Base-by-base conservation (phyloP, 805 yeast species). In the Ogataea salicorniae region DNA sequence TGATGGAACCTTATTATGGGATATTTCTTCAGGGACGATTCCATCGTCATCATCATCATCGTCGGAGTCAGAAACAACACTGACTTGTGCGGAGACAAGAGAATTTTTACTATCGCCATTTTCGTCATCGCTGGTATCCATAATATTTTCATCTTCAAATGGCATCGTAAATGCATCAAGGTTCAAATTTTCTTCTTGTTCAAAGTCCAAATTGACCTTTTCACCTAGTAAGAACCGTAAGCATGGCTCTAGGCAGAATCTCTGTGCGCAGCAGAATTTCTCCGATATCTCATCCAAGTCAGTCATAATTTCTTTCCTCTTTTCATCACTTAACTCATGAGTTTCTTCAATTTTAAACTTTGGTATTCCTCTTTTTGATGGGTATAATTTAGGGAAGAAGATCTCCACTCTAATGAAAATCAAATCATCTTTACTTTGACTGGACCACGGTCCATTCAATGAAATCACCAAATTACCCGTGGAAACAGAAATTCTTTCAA, bases 401-500 rank as follows among this genome's bases (percentile, higher is more conserved):
- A 88, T 74, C 38, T 76, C 80, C 8, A 88, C 71, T 49, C 97
- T 68, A 37, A 94, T 67, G 58, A 88, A 88, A 1, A 87, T 70
- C 33, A 82, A 63, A 18, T 67, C 70, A 34, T 66, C 72, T 18
- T 75, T 79, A 64, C 73, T 44, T 1, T 59, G 56, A 9, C 64
- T 59, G 0, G 79, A 74, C 87, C 90, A 83, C 0, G 89, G 87
- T 0, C 97, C 97, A 53, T 82, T 77, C 45, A 94, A 65, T n/a
- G 95, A 82, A 13, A 94, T 64, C 3, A 81, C 80, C 47, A 91
- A 69, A 31, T 75, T 81, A 37, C 98, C 97, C 0, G 95, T 84
- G 0, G 95, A 80, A 0, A 92, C 95, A 2, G 94, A 83, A 6
- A 94, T 90, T 55, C 82, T 81, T 60, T 92, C 98, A 63, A 94